Base-by-base conservation (phyloP, 495 filamentous ascomycete genomes). In the Cercophora scortea region DNA sequence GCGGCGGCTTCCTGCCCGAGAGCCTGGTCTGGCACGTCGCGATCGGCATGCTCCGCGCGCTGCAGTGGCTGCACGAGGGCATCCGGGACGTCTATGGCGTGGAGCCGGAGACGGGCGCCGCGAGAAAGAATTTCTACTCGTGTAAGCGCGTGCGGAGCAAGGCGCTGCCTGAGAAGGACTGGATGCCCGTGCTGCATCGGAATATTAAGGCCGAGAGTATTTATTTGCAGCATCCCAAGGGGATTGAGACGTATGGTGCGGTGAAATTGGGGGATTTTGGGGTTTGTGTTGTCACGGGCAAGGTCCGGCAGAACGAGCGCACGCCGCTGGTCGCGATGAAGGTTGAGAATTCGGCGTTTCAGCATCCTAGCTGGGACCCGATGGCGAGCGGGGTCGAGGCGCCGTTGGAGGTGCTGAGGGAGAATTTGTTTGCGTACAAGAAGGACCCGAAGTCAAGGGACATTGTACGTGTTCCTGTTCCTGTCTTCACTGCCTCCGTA, bases 251-350 rank as follows among this genome's bases (percentile, higher is more conserved):
- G 47, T 79, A 77, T 42, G 75, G 74, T 1, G 42, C 50, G 5
- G 76, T 74, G 47, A 79, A 76, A 62, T 49, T 79, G 44, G 75
- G 75, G 25, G 65, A 71, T 15, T 76, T 75, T 41, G 45, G 51
- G 15, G 51, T 46, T 5, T 58, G 70, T 10, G 62, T 56, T 25
- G 62, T 75, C 16, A 62, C 61, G 34, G 66, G 62, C 17, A 67
- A 61, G 52, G 53, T 66, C 35, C 42, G 34, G 5, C 7, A 13
- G 42, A n/a, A 17, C n/a, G 8, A 6, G 42, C 45, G 15, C 19
- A 34, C 40, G 25, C 52, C 46, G 35, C 33, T 62, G 10, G 54
- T 60, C 34, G 55, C 34, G 1, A 38, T 39, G 33, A 39, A 18
- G 25, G 47, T 35, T 13, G 52, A 52, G 17, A 50, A 42, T 13